Evolutionary conservation across 768 basidiomycete genomes (phyloP).

Genomic region (Mycena chlorophos): DNA sequence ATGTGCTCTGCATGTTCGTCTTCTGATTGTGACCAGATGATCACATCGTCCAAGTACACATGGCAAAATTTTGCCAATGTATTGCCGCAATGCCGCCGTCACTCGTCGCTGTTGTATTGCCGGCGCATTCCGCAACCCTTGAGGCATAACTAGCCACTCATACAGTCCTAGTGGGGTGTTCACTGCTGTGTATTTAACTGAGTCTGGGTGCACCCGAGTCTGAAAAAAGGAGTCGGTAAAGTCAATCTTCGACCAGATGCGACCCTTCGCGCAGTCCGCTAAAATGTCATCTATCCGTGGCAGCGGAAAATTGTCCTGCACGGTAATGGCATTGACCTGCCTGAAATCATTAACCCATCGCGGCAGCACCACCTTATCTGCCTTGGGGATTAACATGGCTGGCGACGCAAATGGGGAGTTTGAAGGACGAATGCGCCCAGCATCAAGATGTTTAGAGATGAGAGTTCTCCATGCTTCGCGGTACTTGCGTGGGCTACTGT

Average conservation of each 20-base stretch:
- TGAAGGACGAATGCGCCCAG: constrained; percentile 29
- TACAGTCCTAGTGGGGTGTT: constrained; percentile 37
- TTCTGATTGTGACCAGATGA: constrained; percentile 42
- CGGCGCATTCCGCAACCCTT: constrained; percentile 35
- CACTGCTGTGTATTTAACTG: constrained; percentile 34
- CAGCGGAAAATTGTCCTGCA: constrained; percentile 23
- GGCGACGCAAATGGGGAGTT: constrained; percentile 29
- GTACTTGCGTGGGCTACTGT: constrained; percentile 34
- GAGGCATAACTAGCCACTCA: constrained; percentile 43
- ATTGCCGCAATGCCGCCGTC: constrained; percentile 29
- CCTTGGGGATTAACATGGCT: constrained; percentile 34
- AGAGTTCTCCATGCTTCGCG: constrained; percentile 28
- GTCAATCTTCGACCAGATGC: constrained; percentile 38
- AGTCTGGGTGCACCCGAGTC: constrained; percentile 29
- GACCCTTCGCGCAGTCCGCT: constrained; percentile 35
- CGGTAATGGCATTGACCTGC: constrained; percentile 24
- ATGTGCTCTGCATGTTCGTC: constrained; percentile 36
- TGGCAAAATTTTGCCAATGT: constrained; percentile 42
- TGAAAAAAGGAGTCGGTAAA: constrained; percentile 45
- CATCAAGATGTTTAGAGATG: constrained; percentile 30
- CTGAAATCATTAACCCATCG: constrained; percentile 33
- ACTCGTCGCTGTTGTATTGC: constrained; percentile 36
- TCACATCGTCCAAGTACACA: constrained; percentile 46
- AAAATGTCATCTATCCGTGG: constrained; percentile 32
- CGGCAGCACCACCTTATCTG: constrained; percentile 25